Evolutionary conservation across 2,329 filamentous ascomycete genomes (phyloP).

Genomic region (Macroventuria anomochaeta): DNA sequence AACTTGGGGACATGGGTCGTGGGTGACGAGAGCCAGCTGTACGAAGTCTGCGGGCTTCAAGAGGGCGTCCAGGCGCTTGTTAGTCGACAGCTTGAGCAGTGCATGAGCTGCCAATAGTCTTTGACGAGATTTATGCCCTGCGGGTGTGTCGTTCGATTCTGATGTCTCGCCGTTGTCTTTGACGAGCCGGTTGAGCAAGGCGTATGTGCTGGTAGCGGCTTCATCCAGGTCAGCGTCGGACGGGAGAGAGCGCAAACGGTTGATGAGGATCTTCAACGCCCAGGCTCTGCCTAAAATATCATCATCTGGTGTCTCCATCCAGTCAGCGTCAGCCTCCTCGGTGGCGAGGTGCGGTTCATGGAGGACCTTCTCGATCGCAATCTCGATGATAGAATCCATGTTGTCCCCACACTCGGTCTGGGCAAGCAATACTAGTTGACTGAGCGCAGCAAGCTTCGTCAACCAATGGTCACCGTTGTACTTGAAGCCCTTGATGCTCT

Average conservation of each 20-base stretch:
- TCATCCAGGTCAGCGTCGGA: constrained; percentile 54
- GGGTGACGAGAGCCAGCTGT: constrained; percentile 77
- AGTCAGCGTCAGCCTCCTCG: constrained; percentile 59
- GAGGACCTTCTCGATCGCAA: constrained; percentile 77
- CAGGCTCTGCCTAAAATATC: constrained; percentile 84
- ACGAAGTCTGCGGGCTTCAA: constrained; percentile 80
- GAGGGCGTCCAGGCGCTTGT: constrained; percentile 76
- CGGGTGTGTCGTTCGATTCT: constrained; percentile 73
- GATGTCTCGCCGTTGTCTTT: constrained; percentile 79
- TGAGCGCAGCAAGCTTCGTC: constrained; percentile 71
- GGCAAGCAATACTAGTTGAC: constrained; percentile 78
- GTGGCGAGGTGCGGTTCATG: constrained; percentile 67
- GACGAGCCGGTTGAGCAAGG: constrained; percentile 78
- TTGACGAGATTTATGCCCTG: constrained; percentile 79
- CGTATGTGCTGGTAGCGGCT: constrained; percentile 72
- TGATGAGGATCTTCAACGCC: constrained; percentile 84
- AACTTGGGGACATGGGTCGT: constrained; percentile 77
- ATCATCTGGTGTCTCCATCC: constrained; percentile 70
- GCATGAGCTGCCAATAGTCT: constrained; percentile 81
- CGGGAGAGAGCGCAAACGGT: constrained; percentile 72
- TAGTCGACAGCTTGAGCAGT: constrained; percentile 80
- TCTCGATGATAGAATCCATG: constrained; percentile 77
- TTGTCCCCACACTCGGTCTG: constrained; percentile 72
- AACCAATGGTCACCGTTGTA: constrained; percentile 78
- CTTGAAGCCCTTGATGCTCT: constrained; percentile 74